Evolutionary conservation across 2,329 filamentous ascomycete genomes (phyloP).

Genomic region (Metarhizium humberi): DNA sequence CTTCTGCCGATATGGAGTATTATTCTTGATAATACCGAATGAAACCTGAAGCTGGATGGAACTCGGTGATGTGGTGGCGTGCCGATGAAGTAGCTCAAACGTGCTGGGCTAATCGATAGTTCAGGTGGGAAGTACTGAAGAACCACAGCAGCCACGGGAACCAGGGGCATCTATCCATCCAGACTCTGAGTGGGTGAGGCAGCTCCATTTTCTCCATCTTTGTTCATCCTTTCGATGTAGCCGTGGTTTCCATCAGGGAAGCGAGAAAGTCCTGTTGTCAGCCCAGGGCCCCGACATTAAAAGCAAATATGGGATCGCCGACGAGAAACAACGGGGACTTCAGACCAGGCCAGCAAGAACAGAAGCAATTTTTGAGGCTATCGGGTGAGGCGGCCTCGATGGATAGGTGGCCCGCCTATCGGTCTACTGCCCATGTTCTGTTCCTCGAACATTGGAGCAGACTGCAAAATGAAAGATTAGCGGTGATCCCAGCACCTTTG

Average conservation of each 20-base stretch:
- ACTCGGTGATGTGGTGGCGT: too few relatives aligned
- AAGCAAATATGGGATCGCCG: neutral
- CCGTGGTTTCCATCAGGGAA: too few relatives aligned
- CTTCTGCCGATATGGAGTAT: too few relatives aligned
- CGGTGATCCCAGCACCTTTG: neutral
- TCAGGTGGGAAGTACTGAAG: neutral
- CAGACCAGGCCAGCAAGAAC: too few relatives aligned
- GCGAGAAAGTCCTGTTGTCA: neutral
- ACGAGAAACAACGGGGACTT: neutral
- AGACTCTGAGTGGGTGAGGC: neutral
- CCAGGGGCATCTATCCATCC: neutral
- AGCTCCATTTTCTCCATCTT: too few relatives aligned
- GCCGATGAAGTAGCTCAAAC: too few relatives aligned
- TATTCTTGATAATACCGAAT: too few relatives aligned
- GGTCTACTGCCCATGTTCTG: neutral
- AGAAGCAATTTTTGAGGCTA: neutral
- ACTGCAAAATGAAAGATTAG: neutral
- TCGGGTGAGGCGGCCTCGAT: neutral
- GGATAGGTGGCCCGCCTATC: neutral
- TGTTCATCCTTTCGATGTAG: too few relatives aligned
- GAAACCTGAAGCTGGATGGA: too few relatives aligned
- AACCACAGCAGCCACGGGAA: neutral
- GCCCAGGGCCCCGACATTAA: neutral
- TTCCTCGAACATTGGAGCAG: too few relatives aligned
- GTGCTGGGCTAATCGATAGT: neutral